phyloP scores from a whole-genome alignment of 202 grass and related monocot genomes.

The Zoysia matrella region DNA sequence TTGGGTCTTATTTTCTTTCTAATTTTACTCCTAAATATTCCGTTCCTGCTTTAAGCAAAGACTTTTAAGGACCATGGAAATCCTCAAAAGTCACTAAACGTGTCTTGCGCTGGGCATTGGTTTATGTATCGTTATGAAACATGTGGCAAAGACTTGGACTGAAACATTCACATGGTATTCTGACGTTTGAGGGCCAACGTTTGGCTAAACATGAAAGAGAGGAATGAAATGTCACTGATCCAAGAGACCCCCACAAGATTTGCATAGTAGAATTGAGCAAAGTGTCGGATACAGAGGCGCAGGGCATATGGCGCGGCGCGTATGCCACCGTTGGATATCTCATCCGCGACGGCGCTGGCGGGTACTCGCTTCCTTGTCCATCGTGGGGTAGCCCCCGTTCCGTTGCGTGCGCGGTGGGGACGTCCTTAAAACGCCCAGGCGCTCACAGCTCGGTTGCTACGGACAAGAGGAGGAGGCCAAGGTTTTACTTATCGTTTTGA shows the following conservation, averaged over 20 bases:
- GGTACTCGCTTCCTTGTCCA: neutral
- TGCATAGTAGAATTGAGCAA: neutral
- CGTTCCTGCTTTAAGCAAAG: neutral
- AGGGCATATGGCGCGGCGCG: neutral
- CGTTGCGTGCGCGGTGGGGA: neutral
- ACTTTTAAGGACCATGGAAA: neutral
- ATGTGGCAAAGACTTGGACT: neutral
- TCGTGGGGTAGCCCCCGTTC: neutral
- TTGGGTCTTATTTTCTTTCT: neutral
- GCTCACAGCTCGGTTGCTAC: neutral
- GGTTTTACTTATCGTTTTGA: too few species aligned
- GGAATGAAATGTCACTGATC: neutral
- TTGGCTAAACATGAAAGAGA: neutral
- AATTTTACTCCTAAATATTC: neutral
- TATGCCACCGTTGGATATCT: neutral
- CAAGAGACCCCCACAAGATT: neutral
- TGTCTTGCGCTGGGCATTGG: neutral
- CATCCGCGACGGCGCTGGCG: neutral
- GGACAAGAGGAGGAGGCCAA: slow-evolving; percentile 22
- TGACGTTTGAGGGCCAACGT: neutral
- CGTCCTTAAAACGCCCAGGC: neutral
- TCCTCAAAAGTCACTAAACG: neutral
- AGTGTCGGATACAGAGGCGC: neutral
- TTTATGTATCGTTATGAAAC: neutral
- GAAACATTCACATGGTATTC: neutral